Base-by-base conservation (phyloP, 2,329 filamentous ascomycete genomes). In the Amphichorda felina region DNA sequence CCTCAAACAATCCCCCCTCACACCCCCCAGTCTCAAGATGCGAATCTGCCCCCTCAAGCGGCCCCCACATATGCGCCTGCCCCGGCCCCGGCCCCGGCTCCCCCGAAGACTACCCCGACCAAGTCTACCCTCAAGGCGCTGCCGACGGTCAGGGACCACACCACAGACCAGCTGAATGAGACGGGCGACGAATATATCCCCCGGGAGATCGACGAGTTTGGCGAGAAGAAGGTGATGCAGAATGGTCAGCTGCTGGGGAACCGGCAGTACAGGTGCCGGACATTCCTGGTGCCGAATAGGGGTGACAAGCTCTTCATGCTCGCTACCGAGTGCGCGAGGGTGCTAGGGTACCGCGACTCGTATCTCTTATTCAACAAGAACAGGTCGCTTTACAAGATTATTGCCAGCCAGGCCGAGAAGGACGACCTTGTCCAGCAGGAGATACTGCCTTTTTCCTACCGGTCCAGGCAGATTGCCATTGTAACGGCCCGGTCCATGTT, bases 341-440 rank as follows among this genome's bases (percentile, higher is more conserved):
- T 95, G 4, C 68, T 96, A 16, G 84, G 87, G 32, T 98, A 98
- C 56, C 75, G 91, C 41, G 91, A 98, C 57, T 95, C 88, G n/a
- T 98, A 98, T 56, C 69, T 98, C 25, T 66, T 98, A 13, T 98
- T 98, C 67, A 96, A 96, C 71, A 95, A 96, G 64, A 96, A 98
- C 57, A 73, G 89, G 45, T 96, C 91, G 2, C 67, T 98, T 8
- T 94, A 75, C 69, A 98, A 98, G 62, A 98, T 98, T 52, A 98
- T 98, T 49, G 89, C 89, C 38, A 93, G 82, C 42, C 89, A 96
- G 55, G 68, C 81, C 19, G 91, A 98, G 56, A 98, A 98, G 67
- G 91, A 98, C 56, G 87, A 96, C 50, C 68, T 98, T 13, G 94
- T 98, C 33, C 71, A 79, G 43, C 88, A 96, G 62, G 91, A 96